Evolutionary conservation across 225 moss, liverwort and hornwort genomes (phyloP), one percentile per base, ranked within the genome.

Genomic region (Straminergon stramineum): DNA sequence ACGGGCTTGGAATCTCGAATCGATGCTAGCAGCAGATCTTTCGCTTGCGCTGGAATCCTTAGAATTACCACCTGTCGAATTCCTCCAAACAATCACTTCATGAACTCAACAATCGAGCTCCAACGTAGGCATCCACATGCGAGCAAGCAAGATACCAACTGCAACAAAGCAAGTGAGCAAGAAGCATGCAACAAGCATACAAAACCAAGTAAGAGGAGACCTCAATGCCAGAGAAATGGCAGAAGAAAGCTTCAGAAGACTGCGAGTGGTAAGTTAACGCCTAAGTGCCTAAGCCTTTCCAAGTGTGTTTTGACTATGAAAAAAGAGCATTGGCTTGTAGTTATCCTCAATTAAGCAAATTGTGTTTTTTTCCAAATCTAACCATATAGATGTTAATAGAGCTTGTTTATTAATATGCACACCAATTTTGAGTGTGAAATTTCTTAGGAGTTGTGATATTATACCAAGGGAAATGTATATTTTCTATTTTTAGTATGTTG

Each of bases 1-100:
- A 97, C 95, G 76, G 98, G 97, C 61, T 96, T 99, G 66, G 95
- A 95, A 91, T 97, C 99, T 84, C 96, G 94, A 89, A 99, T 96
- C 37, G 95, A 95, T 77, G 95, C 92, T 56, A 97, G 92, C 57
- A 97, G 95, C 17, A 96, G 95, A 14, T 95, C 97, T 89, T 99
- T 96, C 37, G 96, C 96, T 96, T 97, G 96, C 28, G 92, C 88
- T 18, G 95, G 97, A 74, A 92, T 96, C 89, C 97, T 90, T 34
- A 90, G 95, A 90, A 97, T 96, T 55, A 96, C 96, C 77, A 97
- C 97, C 98, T 98, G 90, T 30, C 28, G 6, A 68, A 84, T 68
- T 68, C n/a, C 53, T 21, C 82, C 31, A 63, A 82, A 41, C 24
- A 51, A 51, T 31, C 7, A 66, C 37, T 17, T 67, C 53, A 52